Evolutionary conservation across 2,329 filamentous ascomycete genomes (phyloP).

Genomic region (Cryphonectria carpinicola): DNA sequence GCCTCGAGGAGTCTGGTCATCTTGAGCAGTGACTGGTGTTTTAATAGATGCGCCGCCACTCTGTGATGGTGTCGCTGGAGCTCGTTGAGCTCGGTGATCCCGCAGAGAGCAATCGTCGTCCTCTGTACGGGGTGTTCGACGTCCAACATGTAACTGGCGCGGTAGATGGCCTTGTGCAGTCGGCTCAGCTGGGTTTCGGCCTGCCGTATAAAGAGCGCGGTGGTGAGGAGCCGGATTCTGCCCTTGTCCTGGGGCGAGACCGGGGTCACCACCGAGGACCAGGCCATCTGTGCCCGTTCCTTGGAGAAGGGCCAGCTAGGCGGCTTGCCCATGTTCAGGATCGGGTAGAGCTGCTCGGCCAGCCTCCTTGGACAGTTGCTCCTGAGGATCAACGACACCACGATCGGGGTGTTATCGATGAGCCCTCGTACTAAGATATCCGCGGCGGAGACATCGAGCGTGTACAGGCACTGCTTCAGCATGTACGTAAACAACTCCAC

Average conservation of each 20-base stretch:
- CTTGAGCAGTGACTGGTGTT: conserved; percentile 26
- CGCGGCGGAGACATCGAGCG: conserved; percentile 42
- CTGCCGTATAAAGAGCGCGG: conserved; percentile 27
- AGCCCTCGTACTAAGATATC: conserved; percentile 41
- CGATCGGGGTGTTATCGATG: conserved; percentile 33
- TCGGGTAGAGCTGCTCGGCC: conserved; percentile 27
- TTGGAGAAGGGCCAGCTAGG: conserved; percentile 26
- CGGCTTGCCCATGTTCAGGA: conserved; percentile 27
- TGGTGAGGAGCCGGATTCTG: conserved; percentile 19
- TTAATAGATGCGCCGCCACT: conserved; percentile 20
- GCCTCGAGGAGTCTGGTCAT: conserved; percentile 13
- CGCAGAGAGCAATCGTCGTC: conserved; percentile 1
- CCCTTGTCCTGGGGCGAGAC: conserved; percentile 8
- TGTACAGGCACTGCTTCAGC: conserved; percentile 46
- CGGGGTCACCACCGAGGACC: conserved; percentile 16
- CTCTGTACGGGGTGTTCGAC: not conserved
- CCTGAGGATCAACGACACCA: conserved; percentile 29
- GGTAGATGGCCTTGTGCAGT: conserved; percentile 9
- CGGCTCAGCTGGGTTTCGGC: conserved; percentile 21
- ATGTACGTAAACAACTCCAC: conserved; percentile 41
- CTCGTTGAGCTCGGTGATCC: conserved; percentile 1
- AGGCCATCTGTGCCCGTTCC: conserved; percentile 19
- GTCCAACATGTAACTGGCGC: not conserved
- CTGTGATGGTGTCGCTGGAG: conserved; percentile 3
- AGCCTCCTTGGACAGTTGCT: conserved; percentile 27